These are phyloP conservation scores for Aspergillus melleus DNA, from an alignment of 2,329 filamentous ascomycete genomes.

Conservation along the genomic window DNA sequence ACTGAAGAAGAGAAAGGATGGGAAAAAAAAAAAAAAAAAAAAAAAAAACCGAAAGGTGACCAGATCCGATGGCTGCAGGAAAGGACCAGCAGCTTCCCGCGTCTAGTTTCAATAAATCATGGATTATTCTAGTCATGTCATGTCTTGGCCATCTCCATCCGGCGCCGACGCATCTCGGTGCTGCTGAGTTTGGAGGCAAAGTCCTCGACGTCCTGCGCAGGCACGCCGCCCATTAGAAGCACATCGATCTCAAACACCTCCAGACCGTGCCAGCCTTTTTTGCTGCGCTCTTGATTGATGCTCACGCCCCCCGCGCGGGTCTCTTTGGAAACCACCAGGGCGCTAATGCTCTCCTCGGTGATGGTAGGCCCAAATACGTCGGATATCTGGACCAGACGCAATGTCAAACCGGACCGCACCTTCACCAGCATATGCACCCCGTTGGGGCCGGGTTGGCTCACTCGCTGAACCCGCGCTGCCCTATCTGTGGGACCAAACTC, in stretches of 20 bases:
- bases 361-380: slow-evolving; percentile 91
- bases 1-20: background rate
- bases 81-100: slow-evolving; percentile 5
- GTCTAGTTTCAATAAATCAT: slow-evolving; percentile 1
- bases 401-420: slow-evolving; percentile 63
- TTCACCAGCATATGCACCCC: slow-evolving; percentile 39
- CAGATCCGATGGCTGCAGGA: slow-evolving; percentile 2
- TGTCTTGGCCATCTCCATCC: slow-evolving; percentile 39
- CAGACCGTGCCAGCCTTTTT: slow-evolving; percentile 73
- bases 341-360: slow-evolving; percentile 73
- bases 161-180: slow-evolving; percentile 70
- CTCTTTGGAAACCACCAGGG: slow-evolving; percentile 83
- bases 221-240: slow-evolving; percentile 65
- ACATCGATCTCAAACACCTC: slow-evolving; percentile 89
- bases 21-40: background rate
- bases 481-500: slow-evolving; percentile 55
- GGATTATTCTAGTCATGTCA: slow-evolving; percentile 14
- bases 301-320: slow-evolving; percentile 79
- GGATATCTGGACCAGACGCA: slow-evolving; percentile 81
- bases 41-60: background rate
- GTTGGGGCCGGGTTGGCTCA: slow-evolving; percentile 39
- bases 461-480: slow-evolving; percentile 30
- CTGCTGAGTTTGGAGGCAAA: slow-evolving; percentile 90
- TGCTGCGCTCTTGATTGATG: slow-evolving; percentile 78
- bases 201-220: slow-evolving; percentile 51